A percentile compares a stretch with the other conserved stretches of the same genome.
Conservation (phyloP, 2,329 filamentous ascomycete genomes). For the Arthrobotrys sphaeroides region DNA sequence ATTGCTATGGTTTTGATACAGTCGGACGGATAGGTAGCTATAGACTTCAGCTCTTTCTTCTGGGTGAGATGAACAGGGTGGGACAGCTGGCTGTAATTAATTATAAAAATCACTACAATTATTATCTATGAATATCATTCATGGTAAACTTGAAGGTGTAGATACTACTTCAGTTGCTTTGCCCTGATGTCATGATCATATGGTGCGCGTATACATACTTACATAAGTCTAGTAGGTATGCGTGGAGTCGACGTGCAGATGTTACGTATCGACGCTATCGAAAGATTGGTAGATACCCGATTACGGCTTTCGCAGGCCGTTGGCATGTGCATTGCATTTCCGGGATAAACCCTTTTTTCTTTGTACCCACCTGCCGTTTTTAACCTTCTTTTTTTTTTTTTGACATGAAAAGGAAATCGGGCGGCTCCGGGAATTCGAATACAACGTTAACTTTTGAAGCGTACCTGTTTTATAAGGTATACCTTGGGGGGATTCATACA, state of each 20-base stretch:
- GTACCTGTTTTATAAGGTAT: no score
- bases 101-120: slow-evolving; percentile 1
- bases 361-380: slow-evolving; percentile 15
- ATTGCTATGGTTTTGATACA: background rate
- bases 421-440: slow-evolving; percentile 41
- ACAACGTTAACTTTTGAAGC: no score
- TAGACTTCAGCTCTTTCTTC: slow-evolving; percentile 2
- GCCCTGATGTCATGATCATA: no score
- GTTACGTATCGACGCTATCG: no score
- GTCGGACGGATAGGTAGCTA: no score
- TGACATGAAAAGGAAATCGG: slow-evolving; percentile 12
- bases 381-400: slow-evolving; percentile 7
- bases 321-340: background rate
- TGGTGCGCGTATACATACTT: no score
- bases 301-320: background rate
- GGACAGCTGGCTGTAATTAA: slow-evolving; percentile 16
- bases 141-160: background rate
- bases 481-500: no score
- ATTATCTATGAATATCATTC: background rate
- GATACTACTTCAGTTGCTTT: no score
- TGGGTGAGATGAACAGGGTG: background rate
- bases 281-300: no score
- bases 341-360: background rate
- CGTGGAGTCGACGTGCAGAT: no score
- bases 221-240: no score